Percentiles rank a stretch among this genome's conserved stretches.
These are phyloP conservation scores for Lactifluus volemus DNA, from an alignment of 768 basidiomycete species.

Conservation along the genomic window DNA sequence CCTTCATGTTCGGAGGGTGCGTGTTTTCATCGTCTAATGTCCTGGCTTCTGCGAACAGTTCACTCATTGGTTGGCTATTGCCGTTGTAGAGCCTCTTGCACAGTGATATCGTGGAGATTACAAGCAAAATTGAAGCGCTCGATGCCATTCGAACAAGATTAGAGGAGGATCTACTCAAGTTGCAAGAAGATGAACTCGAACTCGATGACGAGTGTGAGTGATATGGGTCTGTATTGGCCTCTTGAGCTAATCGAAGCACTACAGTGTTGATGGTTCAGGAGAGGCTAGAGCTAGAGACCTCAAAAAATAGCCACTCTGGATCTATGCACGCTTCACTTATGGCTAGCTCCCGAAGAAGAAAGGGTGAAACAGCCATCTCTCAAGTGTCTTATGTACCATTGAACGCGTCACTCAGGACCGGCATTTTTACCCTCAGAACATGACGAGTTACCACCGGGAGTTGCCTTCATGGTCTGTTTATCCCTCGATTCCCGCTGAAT, in stretches of 20 bases:
- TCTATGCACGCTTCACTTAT: slow-evolving; percentile 34
- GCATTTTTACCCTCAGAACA: slow-evolving; percentile 97
- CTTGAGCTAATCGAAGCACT: slow-evolving; percentile 1
- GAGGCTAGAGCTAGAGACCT: slow-evolving; percentile 63
- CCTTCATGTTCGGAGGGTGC: slow-evolving; percentile 75
- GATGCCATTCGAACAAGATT: slow-evolving; percentile 74
- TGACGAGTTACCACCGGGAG: slow-evolving; percentile 84
- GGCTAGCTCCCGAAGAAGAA: slow-evolving; percentile 59
- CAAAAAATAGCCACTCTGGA: slow-evolving; percentile 25
- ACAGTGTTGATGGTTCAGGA: slow-evolving; percentile 87
- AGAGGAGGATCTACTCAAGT: slow-evolving; percentile 70
- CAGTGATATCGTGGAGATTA: slow-evolving; percentile 82
- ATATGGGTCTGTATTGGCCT: background rate
- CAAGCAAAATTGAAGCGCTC: slow-evolving; percentile 79
- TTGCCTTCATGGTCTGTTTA: slow-evolving; percentile 86
- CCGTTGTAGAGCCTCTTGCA: slow-evolving; percentile 64
- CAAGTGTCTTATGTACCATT: background rate
- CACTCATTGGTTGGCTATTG: background rate
- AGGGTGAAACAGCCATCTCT: slow-evolving; percentile 34
- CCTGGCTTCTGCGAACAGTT: background rate
- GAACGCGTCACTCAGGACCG: slow-evolving; percentile 46
- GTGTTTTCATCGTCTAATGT: slow-evolving; percentile 9
- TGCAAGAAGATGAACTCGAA: slow-evolving; percentile 94
- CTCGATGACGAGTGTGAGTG: slow-evolving; percentile 89
- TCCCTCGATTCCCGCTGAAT: background rate